phyloP scores from a whole-genome alignment of 495 filamentous ascomycete species.

The Astrothelium macrocarpum region DNA sequence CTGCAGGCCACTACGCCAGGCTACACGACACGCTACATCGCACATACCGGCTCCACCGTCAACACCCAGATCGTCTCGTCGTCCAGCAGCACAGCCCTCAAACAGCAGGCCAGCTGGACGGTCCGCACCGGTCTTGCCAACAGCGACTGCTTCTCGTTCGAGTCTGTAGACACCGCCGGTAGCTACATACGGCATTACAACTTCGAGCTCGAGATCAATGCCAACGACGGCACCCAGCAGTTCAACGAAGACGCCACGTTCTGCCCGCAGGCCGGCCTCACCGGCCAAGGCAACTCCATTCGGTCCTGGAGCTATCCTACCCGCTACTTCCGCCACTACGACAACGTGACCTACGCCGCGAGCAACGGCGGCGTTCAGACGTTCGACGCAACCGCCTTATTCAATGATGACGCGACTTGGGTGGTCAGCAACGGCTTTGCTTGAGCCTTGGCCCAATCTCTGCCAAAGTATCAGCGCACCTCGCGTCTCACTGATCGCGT shows the following conservation, averaged over 20 bases:
- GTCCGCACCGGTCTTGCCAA: constrained; percentile 44
- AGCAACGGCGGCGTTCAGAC: constrained; percentile 44
- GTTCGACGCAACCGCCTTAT: constrained; percentile 40
- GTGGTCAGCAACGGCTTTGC: constrained; percentile 38
- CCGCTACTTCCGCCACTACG: constrained; percentile 45
- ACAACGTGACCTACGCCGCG: constrained; percentile 37
- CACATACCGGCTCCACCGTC: constrained; percentile 39
- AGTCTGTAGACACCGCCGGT: constrained; percentile 45
- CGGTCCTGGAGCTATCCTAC: constrained; percentile 49
- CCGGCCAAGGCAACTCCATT: constrained; percentile 39
- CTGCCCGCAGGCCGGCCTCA: constrained; percentile 41
- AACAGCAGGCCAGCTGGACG: constrained; percentile 45
- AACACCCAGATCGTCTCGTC: constrained; percentile 46
- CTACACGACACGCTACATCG: constrained; percentile 42
- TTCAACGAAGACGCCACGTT: constrained; percentile 49
- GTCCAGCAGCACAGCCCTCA: constrained; percentile 38
- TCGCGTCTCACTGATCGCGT: background rate
- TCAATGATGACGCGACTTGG: constrained; percentile 45
- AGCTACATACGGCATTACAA: constrained; percentile 45
- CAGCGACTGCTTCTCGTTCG: constrained; percentile 46
- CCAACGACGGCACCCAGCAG: constrained; percentile 42
- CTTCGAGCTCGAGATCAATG: constrained; percentile 39
- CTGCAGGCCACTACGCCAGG: constrained; percentile 42
- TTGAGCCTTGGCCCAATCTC: constrained; percentile 15
- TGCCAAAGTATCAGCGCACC: background rate